These are phyloP conservation scores for Lizanozyma gosingica DNA, from an alignment of 1,139 yeast genomes.

Conservation along the genomic window DNA sequence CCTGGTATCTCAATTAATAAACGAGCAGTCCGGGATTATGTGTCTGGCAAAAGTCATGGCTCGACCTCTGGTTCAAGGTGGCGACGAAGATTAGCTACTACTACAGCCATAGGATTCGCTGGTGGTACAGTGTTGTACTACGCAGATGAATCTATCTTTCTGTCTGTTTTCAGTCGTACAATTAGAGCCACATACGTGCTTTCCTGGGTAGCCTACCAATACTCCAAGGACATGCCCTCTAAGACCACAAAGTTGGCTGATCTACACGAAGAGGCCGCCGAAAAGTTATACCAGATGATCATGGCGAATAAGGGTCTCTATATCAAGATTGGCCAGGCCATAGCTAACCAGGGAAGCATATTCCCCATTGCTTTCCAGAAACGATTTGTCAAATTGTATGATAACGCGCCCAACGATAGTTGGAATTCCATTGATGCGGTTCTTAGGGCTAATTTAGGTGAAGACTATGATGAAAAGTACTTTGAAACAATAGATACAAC, in stretches of 20 bases:
- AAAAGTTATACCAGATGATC: slow-evolving; percentile 43
- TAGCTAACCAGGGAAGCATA: slow-evolving; percentile 61
- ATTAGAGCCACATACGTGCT: slow-evolving; percentile 41
- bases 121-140: slow-evolving; percentile 14
- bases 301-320: slow-evolving; percentile 60
- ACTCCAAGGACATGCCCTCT: slow-evolving; percentile 38
- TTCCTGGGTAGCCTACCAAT: slow-evolving; percentile 49
- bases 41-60: too few relatives aligned
- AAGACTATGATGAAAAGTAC: slow-evolving; percentile 31
- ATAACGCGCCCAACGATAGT: slow-evolving; percentile 59
- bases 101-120: not conserved
- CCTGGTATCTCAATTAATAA: too few relatives aligned
- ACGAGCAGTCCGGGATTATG: too few relatives aligned
- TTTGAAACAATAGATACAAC: slow-evolving; percentile 40
- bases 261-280: slow-evolving; percentile 55
- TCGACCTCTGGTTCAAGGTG: too few relatives aligned
- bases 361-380: slow-evolving; percentile 57
- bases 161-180: slow-evolving; percentile 46
- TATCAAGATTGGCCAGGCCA: slow-evolving; percentile 68
- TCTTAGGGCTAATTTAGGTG: slow-evolving; percentile 38
- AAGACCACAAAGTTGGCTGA: slow-evolving; percentile 34
- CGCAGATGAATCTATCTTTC: slow-evolving; percentile 34
- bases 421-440: slow-evolving; percentile 47
- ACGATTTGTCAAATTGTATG: slow-evolving; percentile 50
- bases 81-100: slow-evolving; percentile 10